Conservation (phyloP, 2,329 filamentous ascomycete species). For the Cercospora berteroae region DNA sequence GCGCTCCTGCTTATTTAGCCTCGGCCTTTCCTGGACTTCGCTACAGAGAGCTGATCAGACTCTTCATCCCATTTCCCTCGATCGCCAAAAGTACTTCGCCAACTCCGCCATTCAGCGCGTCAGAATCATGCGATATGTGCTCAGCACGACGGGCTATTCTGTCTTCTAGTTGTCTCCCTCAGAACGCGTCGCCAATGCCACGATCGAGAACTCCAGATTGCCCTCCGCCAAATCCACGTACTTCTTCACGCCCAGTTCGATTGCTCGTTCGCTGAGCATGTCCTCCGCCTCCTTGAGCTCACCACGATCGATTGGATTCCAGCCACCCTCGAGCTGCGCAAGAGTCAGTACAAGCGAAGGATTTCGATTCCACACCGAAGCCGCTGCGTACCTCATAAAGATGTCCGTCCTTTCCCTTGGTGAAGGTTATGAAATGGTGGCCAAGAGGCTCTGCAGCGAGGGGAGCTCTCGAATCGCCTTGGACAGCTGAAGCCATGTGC, state of each 20-base stretch:
- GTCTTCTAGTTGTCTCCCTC: conserved; percentile 1
- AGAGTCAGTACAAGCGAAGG: neutral
- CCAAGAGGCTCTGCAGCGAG: conserved; percentile 34
- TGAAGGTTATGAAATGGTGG: conserved; percentile 50
- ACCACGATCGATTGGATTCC: conserved; percentile 48
- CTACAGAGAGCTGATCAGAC: neutral
- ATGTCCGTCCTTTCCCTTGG: conserved; percentile 47
- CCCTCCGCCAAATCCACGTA: conserved; percentile 42
- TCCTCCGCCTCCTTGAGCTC: conserved; percentile 44
- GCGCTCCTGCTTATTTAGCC: neutral
- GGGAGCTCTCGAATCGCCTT: conserved; percentile 44
- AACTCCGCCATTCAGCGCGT: neutral
- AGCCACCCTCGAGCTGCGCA: conserved; percentile 38
- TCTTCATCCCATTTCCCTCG: neutral
- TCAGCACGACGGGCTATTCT: neutral
- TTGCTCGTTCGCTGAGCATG: conserved; percentile 44
- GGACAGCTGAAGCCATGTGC: conserved; percentile 43
- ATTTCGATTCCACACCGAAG: neutral
- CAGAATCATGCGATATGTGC: neutral
- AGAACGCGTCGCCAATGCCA: conserved; percentile 40
- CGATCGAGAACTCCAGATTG: conserved; percentile 46
- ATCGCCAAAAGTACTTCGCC: neutral
- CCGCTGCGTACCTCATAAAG: conserved; percentile 44
- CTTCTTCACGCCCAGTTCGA: conserved; percentile 43
- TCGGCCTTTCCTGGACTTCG: neutral